Conservation (phyloP, 2,329 filamentous ascomycete species). For the Ceratocystis alfenasii region DNA sequence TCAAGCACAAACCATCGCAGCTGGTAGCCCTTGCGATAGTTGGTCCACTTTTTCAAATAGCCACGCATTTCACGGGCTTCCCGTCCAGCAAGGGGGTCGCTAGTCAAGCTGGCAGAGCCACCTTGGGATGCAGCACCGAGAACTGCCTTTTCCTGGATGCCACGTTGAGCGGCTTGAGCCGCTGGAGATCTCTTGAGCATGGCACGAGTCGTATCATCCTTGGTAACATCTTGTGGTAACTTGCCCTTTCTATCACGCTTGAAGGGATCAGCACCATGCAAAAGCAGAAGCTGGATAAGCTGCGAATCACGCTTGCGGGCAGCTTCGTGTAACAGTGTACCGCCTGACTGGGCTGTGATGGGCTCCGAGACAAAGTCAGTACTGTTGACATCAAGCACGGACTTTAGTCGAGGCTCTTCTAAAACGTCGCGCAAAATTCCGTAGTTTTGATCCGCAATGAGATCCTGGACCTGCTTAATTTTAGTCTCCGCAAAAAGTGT, state of each 20-base stretch:
- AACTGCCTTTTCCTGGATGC: conserved; percentile 94
- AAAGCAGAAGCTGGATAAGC: conserved; percentile 76
- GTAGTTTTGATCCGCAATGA: conserved; percentile 64
- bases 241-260: conserved; percentile 89
- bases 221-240: conserved; percentile 89
- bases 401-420: conserved; percentile 75
- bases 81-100: conserved; percentile 57
- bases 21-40: conserved; percentile 95
- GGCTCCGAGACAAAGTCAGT: conserved; percentile 77
- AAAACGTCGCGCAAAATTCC: conserved; percentile 65
- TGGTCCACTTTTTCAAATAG: conserved; percentile 98
- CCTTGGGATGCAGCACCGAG: conserved; percentile 56
- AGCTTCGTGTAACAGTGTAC: conserved; percentile 85
- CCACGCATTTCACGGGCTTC: conserved; percentile 96
- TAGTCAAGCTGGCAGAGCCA: conserved; percentile 40
- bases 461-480: conserved; percentile 68
- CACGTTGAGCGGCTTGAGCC: conserved; percentile 82
- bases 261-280: conserved; percentile 94
- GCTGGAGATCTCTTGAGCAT: conserved; percentile 92
- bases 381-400: conserved; percentile 81
- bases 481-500: conserved; percentile 83
- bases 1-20: conserved; percentile 95
- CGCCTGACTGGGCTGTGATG: conserved; percentile 66
- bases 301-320: conserved; percentile 76
- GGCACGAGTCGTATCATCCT: conserved; percentile 75